phyloP scores from a whole-genome alignment of 371 early-diverging fungal genomes.

The Encephalitozoon intestinalis region DNA sequence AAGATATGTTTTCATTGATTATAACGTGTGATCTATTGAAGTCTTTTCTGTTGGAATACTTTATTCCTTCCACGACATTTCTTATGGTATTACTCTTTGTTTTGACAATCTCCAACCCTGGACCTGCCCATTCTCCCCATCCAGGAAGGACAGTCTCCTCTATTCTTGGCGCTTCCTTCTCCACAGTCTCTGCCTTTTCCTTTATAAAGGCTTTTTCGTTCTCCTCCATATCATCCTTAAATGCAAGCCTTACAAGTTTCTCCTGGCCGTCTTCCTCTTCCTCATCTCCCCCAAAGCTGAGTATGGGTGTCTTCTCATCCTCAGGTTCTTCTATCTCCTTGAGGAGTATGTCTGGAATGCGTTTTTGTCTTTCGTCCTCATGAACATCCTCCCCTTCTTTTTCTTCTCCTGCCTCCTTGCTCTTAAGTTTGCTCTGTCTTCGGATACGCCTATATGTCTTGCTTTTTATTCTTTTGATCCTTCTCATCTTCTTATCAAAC shows the following conservation, averaged over 20 bases:
- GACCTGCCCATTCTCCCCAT: constrained; percentile 59
- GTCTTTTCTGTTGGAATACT: constrained; percentile 56
- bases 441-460: constrained; percentile 47
- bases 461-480: constrained; percentile 60
- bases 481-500: constrained; percentile 53
- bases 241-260: constrained; percentile 33
- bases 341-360: background rate
- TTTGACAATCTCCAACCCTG: constrained; percentile 40
- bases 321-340: constrained; percentile 25
- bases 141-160: constrained; percentile 56
- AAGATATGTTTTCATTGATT: constrained; percentile 50
- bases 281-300: constrained; percentile 14
- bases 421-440: constrained; percentile 20
- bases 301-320: constrained; percentile 5
- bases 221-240: constrained; percentile 24
- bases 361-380: background rate
- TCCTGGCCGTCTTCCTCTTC: background rate
- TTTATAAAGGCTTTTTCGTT: constrained; percentile 48
- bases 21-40: constrained; percentile 55
- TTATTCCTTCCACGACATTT: constrained; percentile 49
- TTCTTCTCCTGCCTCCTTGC: background rate
- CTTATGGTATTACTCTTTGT: constrained; percentile 47
- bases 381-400: background rate
- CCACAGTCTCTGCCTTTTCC: constrained; percentile 46
- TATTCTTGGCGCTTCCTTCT: constrained; percentile 44